These are phyloP conservation scores for Leccinellum albellum DNA, from an alignment of 768 basidiomycete species.

Conservation along the genomic window DNA sequence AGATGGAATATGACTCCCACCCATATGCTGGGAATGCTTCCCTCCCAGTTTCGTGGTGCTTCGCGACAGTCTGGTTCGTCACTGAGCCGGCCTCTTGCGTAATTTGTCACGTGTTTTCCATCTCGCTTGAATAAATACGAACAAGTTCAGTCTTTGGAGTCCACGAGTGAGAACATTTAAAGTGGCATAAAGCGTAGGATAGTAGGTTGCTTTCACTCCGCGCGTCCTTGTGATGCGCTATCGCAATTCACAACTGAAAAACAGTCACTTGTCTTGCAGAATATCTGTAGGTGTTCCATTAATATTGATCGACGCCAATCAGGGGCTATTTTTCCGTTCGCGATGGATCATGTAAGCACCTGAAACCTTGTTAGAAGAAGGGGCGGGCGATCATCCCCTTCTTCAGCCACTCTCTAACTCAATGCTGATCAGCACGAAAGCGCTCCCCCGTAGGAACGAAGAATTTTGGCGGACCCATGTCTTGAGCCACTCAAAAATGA, in stretches of 20 bases:
- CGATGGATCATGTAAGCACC: conserved; percentile 4
- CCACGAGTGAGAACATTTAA: neutral
- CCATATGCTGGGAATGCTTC: conserved; percentile 18
- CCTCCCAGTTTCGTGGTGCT: conserved; percentile 7
- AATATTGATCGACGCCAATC: no score
- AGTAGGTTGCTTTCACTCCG: neutral
- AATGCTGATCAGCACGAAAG: neutral
- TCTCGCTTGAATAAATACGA: conserved; percentile 1
- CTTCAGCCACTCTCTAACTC: neutral
- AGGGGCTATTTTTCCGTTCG: neutral
- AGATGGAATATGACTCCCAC: conserved; percentile 30
- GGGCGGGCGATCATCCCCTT: conserved; percentile 2
- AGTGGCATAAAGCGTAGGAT: neutral
- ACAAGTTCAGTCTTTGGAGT: neutral
- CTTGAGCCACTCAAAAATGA: conserved; percentile 10
- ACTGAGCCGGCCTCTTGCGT: neutral
- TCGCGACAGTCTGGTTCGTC: conserved; percentile 3
- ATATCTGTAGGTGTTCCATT: neutral
- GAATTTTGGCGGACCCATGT: neutral
- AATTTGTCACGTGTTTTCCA: conserved; percentile 1
- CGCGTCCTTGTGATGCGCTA: neutral
- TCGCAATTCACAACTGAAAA: neutral
- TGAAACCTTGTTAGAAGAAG: conserved; percentile 1
- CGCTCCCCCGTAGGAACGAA: neutral
- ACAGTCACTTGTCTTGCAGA: neutral